Percentiles rank a stretch among this genome's conserved stretches.
Conservation (phyloP, 2,329 filamentous ascomycete species). For the Periconia sp. region DNA sequence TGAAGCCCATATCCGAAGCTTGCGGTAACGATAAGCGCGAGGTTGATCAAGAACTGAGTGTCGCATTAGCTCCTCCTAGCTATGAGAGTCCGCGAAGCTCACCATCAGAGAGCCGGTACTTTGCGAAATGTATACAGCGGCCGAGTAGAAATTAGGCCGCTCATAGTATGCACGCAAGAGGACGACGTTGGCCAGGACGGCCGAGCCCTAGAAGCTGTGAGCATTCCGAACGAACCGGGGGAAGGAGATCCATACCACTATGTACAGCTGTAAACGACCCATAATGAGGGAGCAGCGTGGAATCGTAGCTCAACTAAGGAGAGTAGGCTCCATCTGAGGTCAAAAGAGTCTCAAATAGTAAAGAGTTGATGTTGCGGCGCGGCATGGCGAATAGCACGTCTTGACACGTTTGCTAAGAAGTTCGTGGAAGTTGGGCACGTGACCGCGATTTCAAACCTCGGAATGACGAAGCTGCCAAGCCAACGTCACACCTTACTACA, state of each 20-base stretch:
- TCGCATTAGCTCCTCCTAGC: slow-evolving; percentile 13
- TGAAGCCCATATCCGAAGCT: slow-evolving; percentile 86
- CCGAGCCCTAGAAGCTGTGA: slow-evolving; percentile 62
- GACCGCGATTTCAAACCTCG: slow-evolving; percentile 4
- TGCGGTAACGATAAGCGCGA: slow-evolving; percentile 81
- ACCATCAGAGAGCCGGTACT: slow-evolving; percentile 96
- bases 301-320: slow-evolving; percentile 8
- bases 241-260: slow-evolving; percentile 31
- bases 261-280: slow-evolving; percentile 42
- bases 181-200: slow-evolving; percentile 81
- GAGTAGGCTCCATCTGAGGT: slow-evolving; percentile 20
- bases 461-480: slow-evolving; percentile 18
- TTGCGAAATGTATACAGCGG: slow-evolving; percentile 94
- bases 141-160: slow-evolving; percentile 97
- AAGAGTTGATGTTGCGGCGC: slow-evolving; percentile 13
- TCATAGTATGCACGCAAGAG: slow-evolving; percentile 91
- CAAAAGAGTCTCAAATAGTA: slow-evolving; percentile 15
- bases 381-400: slow-evolving; percentile 9
- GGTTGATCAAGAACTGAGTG: slow-evolving; percentile 82
- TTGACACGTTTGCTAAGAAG: slow-evolving; percentile 16
- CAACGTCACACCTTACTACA: no score
- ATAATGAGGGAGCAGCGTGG: slow-evolving; percentile 23
- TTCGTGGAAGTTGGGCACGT: slow-evolving; percentile 2
- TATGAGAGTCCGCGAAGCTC: slow-evolving; percentile 35
- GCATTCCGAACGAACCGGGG: slow-evolving; percentile 11